phyloP scores from a whole-genome alignment of 805 yeast genomes.

The Isabelozyma rhagii region DNA sequence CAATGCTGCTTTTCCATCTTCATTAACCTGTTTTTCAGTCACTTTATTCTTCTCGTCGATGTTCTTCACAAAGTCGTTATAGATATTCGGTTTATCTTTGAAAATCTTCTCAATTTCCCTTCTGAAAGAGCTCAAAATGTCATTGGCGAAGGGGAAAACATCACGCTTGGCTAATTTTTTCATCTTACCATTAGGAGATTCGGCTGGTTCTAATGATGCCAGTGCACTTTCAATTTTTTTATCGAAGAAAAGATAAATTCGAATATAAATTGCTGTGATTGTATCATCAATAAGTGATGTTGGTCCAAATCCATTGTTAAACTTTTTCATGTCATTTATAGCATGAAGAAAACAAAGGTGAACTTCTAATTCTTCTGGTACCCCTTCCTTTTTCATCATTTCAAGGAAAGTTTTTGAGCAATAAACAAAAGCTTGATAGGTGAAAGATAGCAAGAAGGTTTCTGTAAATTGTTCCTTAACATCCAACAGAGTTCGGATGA shows the following conservation, averaged over 20 bases:
- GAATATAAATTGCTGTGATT: constrained; percentile 57
- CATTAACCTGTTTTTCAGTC: neutral
- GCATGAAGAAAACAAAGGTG: constrained; percentile 46
- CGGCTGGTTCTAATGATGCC: constrained; percentile 8
- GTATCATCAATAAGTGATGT: constrained; percentile 75
- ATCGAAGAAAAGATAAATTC: constrained; percentile 32
- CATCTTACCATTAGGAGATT: constrained; percentile 27
- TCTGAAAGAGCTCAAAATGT: constrained; percentile 26
- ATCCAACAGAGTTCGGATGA: constrained; percentile 44
- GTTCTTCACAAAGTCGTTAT: constrained; percentile 21
- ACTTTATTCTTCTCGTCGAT: constrained; percentile 1
- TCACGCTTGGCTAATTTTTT: constrained; percentile 42
- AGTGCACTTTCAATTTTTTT: constrained; percentile 1
- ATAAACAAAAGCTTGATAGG: constrained; percentile 41
- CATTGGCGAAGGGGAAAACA: constrained; percentile 38
- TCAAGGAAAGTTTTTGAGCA: constrained; percentile 31
- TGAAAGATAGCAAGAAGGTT: constrained; percentile 41
- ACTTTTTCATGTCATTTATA: constrained; percentile 57
- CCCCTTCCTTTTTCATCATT: constrained; percentile 21
- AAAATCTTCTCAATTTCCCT: constrained; percentile 27
- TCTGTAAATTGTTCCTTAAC: constrained; percentile 52
- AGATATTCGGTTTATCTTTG: constrained; percentile 28
- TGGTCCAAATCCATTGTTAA: constrained; percentile 80
- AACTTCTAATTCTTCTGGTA: constrained; percentile 35
- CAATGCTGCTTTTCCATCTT: neutral